phyloP scores from a whole-genome alignment of 495 filamentous ascomycete species.

The Aspergillus coremiiformis region DNA sequence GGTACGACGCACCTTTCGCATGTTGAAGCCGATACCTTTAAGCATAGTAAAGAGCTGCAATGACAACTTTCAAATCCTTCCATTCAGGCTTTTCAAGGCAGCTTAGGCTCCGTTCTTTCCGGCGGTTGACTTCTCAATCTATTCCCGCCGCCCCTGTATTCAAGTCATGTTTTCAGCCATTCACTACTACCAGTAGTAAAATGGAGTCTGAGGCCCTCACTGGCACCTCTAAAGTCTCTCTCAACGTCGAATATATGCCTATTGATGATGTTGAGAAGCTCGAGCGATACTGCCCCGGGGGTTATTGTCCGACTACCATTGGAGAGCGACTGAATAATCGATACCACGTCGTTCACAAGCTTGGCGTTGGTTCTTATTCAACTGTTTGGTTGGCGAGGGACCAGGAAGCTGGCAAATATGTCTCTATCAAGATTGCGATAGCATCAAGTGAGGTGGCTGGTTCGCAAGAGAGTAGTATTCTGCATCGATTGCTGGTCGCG shows the following conservation, averaged over 20 bases:
- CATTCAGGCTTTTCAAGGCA: too few relatives aligned
- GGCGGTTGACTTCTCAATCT: too few relatives aligned
- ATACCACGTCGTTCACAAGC: slow-evolving; percentile 15
- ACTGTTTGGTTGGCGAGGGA: slow-evolving; percentile 24
- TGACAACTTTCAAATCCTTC: too few relatives aligned
- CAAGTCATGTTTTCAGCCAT: too few relatives aligned
- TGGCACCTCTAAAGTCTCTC: slow-evolving; percentile 23
- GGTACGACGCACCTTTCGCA: too few relatives aligned
- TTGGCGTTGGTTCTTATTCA: slow-evolving; percentile 18
- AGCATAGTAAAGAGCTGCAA: too few relatives aligned
- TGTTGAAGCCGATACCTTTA: too few relatives aligned
- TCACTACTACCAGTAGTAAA: too few relatives aligned
- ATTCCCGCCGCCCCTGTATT: too few relatives aligned
- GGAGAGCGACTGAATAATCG: slow-evolving; percentile 11
- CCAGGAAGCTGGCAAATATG: slow-evolving; percentile 6
- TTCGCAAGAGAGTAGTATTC: slow-evolving; percentile 9
- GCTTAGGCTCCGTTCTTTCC: too few relatives aligned
- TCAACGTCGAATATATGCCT: not conserved
- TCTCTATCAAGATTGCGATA: slow-evolving; percentile 22
- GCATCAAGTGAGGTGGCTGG: slow-evolving; percentile 4
- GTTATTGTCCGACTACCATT: slow-evolving; percentile 16
- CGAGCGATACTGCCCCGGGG: slow-evolving; percentile 13
- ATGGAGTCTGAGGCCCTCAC: too few relatives aligned
- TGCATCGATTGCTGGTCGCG: not conserved
- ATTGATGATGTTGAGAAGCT: slow-evolving; percentile 12